A percentile compares a stretch with the other conserved stretches of the same genome.
These are phyloP conservation scores for Lactarius sp. DNA, from an alignment of 768 basidiomycete species.

Conservation along the genomic window DNA sequence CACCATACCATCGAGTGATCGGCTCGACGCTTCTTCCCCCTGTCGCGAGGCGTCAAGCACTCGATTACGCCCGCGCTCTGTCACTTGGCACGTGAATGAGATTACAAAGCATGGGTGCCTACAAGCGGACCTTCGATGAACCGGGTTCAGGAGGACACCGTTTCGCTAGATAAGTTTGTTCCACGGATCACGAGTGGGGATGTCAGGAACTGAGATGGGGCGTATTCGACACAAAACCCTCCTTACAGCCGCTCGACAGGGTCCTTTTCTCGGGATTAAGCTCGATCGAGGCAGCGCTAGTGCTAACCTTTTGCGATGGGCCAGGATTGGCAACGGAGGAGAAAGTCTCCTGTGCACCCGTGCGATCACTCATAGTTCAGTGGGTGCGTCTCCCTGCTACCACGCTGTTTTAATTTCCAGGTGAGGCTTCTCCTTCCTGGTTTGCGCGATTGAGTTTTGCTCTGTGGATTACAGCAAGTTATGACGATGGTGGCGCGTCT, in stretches of 20 bases:
- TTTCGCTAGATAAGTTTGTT: too few relatives aligned
- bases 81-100: too few relatives aligned
- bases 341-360: neutral
- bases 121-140: too few relatives aligned
- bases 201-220: too few relatives aligned
- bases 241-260: too few relatives aligned
- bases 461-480: neutral
- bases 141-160: too few relatives aligned
- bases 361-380: neutral
- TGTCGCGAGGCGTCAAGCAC: neutral
- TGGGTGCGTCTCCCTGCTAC: neutral
- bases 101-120: too few relatives aligned
- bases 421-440: neutral
- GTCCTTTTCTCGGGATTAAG: neutral
- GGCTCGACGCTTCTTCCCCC: neutral
- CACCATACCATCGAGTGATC: neutral
- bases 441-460: neutral
- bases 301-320: neutral
- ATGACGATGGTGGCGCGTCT: neutral
- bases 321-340: neutral
- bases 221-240: too few relatives aligned
- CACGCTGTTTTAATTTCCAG: neutral
- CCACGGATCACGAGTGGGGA: too few relatives aligned
- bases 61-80: too few relatives aligned
- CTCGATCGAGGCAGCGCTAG: neutral